Evolutionary conservation across 345 rosid genomes (phyloP), one percentile per base, ranked within the genome.

Genomic region (Pugionium dolabratum): DNA sequence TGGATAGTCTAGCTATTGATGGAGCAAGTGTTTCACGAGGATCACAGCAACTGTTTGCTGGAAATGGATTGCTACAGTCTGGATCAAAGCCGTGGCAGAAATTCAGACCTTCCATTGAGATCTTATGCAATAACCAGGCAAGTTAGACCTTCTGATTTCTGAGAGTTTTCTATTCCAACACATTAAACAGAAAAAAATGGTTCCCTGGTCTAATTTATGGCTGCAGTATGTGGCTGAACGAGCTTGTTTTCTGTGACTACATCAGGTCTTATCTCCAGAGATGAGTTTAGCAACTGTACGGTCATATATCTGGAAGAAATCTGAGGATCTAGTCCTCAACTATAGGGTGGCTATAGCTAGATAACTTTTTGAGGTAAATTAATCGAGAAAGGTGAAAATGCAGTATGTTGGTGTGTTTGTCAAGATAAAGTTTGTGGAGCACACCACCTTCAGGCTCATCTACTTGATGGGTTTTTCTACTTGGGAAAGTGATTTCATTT

Each of bases 211-310:
- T 64, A 6, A 28, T 18, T 8, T 33, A 9, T 58, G 1, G 5
- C 51, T 57, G 55, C 7, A 35, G 37, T 55, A 18, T 49, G 56
- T 35, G 50, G 66, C 66, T 75, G 6, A 75, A 9, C 41, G 1
- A 69, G 9, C n/a, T 45, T 41, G 10, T 32, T 40, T 37, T 54
- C 43, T 62, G 29, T 54, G 64, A 48, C 55, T 70, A 9, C 59
- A 67, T 69, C 80, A 95, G 99, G 97, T 95, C 50, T 79, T 95
- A 64, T 80, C 95, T 60, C 90, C 97, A 0, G 97, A 95, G 51
- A 91, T 95, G 99, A 95, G 99, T 81, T 78, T 95, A 76, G 98
- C 99, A 50, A 91, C 98, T 2, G 96, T 89, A 42, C 81, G 93
- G 55, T 80, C 97, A 51, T 95, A 95, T 64, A 57, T 95, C 59